Evolutionary conservation across 306 rosid species (phyloP).

Genomic region (Hylodesmum podocarpum): DNA sequence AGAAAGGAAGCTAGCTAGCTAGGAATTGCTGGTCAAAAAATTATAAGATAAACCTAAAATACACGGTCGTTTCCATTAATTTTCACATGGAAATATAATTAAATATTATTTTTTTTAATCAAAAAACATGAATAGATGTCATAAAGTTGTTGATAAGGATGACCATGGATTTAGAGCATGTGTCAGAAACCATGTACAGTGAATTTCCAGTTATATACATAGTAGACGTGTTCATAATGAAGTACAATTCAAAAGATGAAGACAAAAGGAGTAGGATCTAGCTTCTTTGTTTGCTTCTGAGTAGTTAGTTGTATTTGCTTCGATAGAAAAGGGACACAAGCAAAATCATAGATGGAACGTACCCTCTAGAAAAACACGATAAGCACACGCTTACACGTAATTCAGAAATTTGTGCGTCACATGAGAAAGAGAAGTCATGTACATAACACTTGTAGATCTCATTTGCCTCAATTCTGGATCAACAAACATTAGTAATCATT

Average conservation of each 20-base stretch:
- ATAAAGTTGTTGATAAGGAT: too few species aligned
- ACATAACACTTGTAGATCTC: not conserved
- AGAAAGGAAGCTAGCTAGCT: not conserved
- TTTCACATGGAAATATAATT: too few species aligned
- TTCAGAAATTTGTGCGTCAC: not conserved
- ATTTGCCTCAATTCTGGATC: not conserved
- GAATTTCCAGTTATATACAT: not conserved
- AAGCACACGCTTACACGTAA: not conserved
- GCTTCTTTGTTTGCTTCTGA: slow-evolving; percentile 19
- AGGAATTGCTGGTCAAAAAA: not conserved
- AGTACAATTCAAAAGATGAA: not conserved
- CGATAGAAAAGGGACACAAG: not conserved
- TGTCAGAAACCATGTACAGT: slow-evolving; percentile 11
- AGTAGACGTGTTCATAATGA: slow-evolving; percentile 41
- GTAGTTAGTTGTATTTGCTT: not conserved
- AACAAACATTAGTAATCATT: not conserved
- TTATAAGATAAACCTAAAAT: too few species aligned
- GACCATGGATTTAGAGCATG: not conserved
- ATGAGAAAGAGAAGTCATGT: not conserved
- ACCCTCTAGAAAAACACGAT: not conserved
- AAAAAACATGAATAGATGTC: too few species aligned
- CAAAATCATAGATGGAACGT: not conserved
- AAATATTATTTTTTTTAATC: too few species aligned
- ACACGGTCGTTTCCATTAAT: too few species aligned
- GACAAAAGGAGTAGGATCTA: not conserved